Percentiles rank a stretch among this genome's conserved stretches.
Conservation (phyloP, 768 basidiomycete species). For the Myochromella boudieri region DNA sequence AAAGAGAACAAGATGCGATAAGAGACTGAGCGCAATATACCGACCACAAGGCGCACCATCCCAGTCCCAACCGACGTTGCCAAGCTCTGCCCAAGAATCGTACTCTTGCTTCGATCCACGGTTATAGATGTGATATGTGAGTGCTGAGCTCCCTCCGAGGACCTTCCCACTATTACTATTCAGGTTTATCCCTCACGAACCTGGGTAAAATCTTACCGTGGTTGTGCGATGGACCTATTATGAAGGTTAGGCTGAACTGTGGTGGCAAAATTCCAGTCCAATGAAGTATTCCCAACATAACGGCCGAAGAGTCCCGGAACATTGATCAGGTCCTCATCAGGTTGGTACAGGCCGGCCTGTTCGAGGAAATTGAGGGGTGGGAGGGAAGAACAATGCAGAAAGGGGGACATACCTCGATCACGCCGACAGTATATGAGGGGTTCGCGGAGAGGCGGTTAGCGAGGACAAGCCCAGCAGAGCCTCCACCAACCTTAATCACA, state of each 20-base stretch:
- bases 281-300: conserved; percentile 5
- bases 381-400: not conserved
- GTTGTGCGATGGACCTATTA: conserved; percentile 10
- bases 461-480: conserved; percentile 21
- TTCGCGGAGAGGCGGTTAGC: conserved; percentile 25
- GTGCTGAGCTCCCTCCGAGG: conserved; percentile 16
- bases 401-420: conserved; percentile 20
- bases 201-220: conserved; percentile 11
- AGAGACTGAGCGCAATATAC: not conserved
- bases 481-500: conserved; percentile 17
- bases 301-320: conserved; percentile 16
- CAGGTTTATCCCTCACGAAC: not conserved
- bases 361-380: not conserved
- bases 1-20: not conserved
- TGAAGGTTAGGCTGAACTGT: conserved; percentile 11
- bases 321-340: conserved; percentile 16
- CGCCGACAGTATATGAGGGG: conserved; percentile 23
- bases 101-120: conserved; percentile 16
- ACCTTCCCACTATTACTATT: conserved; percentile 14
- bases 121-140: conserved; percentile 11
- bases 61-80: conserved; percentile 25
- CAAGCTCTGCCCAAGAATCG: conserved; percentile 20
- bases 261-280: conserved; percentile 12
- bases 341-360: conserved; percentile 23
- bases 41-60: not conserved